Evolutionary conservation across 805 yeast genomes (phyloP), one percentile per base, ranked within the genome.

Genomic region (Suhomyces emberorum): DNA sequence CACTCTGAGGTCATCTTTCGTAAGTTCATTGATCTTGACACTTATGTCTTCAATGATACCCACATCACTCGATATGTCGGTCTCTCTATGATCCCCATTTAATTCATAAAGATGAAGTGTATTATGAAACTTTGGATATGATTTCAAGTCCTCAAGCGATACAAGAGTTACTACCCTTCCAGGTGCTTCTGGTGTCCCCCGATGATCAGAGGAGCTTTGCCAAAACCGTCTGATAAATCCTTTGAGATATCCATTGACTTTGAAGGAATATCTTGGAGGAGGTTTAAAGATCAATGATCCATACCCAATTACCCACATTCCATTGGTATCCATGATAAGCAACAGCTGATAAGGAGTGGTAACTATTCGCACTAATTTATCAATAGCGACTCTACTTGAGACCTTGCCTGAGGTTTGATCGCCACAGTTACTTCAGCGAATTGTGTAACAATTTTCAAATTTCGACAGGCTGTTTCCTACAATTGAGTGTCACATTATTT

Each of bases 221-320:
- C 96, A 89, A 54, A 89, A 89, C 30, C 96, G 63, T 15, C 98
- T 70, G 1, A 81, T 76, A 47, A 68, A 88, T 2, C 96, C 96
- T 34, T 69, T 68, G 16, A 89, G 69, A 31, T 80, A 75, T 0
- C 96, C 96, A 0, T 88, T 80, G 7, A 84, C 71, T 25, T 78
- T 62, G 49, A 72, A 67, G 32, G 76, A 68, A 42, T 76, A 73
- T 46, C 74, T 72, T 11, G 91, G 89, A 0, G 96, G 97, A 0
- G 96, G 96, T 52, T 88, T 88, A 70, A 83, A 88, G 17, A 88
- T 79, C 35, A 88, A 66, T 0, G 95, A 85, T 1, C 97, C 97
- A 53, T 88, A 88, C 2, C 97, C 96, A 8, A 88, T 79, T 10
- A 88, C 72, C 95, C 95, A 89, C 40, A 80, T 56, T 0, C 79